Base-by-base conservation (phyloP, 2,329 filamentous ascomycete genomes). In the Penicillium rolfsii region DNA sequence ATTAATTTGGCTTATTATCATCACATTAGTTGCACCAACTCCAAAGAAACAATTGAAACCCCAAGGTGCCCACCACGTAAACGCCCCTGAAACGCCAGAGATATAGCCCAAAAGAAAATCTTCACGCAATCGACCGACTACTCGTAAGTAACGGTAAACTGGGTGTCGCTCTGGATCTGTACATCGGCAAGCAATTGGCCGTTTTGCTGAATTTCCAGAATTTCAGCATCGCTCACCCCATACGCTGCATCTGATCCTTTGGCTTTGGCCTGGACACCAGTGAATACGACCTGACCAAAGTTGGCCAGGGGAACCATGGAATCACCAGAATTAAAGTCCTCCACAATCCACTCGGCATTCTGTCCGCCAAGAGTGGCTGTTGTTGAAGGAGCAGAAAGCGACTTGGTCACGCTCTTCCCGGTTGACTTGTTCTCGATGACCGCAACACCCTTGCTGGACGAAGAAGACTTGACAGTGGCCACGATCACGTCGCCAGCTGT, bases 261-360 rank as follows among this genome's bases (percentile, higher is more conserved):
- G 9, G 72, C 70, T 50, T 69, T 59, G 9, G 72, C 72, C 40
- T 69, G 69, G 4, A 72, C 71, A 22, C 76, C 72, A 8, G 66
- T 74, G 60, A 79, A 79, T 19, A 59, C 74, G 9, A 84, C 76
- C 5, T 71, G 77, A 14, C 78, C 79, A 61, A 84, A 85, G 67
- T 84, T 70, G 35, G 77, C 80, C 55, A 85, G 75, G 0, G 77
- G 67, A 4, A 85, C 80, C 55, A 81, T 76, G 2, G 67, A 62
- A 41, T 65, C 63, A 41, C 74, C 73, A 3, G 71, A 64, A 61
- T 79, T 73, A 64, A 82, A 84, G 59, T 84, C 83, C 75, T 87
- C 85, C 14, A 87, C 84, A 65, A 88, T 87, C 85, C 85, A 88
- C 70, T 88, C 85, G 11, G 84, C 85, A 62, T 86, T 86, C 67